Conservation (phyloP, 83 land plant genomes). For the Picea engelmannii region DNA sequence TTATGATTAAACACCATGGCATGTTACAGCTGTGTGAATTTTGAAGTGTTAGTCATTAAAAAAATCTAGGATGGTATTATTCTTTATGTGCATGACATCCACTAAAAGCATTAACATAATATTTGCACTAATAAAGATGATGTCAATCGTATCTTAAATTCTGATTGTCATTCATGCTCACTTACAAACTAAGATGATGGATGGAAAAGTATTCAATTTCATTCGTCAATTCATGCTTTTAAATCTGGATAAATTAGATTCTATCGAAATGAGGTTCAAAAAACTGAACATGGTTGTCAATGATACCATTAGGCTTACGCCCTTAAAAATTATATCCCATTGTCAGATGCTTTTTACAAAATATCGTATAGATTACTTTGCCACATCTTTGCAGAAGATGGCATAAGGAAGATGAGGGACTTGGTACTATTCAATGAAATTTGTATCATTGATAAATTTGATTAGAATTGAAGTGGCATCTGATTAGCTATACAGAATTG, state of each 20-base stretch:
- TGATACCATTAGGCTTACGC: background rate
- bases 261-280: background rate
- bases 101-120: background rate
- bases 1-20: background rate
- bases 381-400: conserved; percentile 4
- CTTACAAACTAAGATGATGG: background rate
- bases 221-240: background rate
- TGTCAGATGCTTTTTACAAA: background rate
- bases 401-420: background rate
- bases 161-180: background rate
- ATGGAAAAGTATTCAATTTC: background rate
- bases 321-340: background rate
- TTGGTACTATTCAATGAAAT: background rate
- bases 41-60: background rate
- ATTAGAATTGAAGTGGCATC: background rate
- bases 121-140: background rate
- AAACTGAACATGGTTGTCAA: background rate
- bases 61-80: background rate
- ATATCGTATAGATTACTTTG: background rate
- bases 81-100: background rate
- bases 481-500: background rate
- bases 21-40: background rate
- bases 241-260: background rate
- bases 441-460: background rate
- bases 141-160: background rate